phyloP scores from a whole-genome alignment of 2,329 filamentous ascomycete species.

The Phoma sp. region DNA sequence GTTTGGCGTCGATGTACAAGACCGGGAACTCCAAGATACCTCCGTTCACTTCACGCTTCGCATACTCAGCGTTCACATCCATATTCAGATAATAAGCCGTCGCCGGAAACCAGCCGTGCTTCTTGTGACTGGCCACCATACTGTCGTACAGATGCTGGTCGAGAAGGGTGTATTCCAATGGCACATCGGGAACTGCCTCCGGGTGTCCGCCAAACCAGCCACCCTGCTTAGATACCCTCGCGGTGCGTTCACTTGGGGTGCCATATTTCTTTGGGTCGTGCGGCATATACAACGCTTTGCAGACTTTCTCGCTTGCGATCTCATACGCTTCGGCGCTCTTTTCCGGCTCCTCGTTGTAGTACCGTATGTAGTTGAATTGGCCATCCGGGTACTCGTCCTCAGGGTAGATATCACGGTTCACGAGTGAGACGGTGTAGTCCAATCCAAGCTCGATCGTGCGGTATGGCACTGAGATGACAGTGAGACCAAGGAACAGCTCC shows the following conservation, averaged over 20 bases:
- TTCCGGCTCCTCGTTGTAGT: slow-evolving; percentile 36
- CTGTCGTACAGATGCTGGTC: slow-evolving; percentile 38
- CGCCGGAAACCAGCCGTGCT: slow-evolving; percentile 49
- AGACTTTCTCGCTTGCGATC: slow-evolving; percentile 26
- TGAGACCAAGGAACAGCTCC: slow-evolving; percentile 38
- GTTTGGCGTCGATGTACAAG: slow-evolving; percentile 49
- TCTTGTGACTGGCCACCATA: slow-evolving; percentile 46
- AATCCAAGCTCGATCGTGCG: slow-evolving; percentile 51
- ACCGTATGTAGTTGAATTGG: slow-evolving; percentile 45
- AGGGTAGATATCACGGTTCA: slow-evolving; percentile 56
- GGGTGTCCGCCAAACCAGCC: slow-evolving; percentile 42
- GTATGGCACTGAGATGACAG: slow-evolving; percentile 50
- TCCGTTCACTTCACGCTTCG: slow-evolving; percentile 46
- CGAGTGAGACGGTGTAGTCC: slow-evolving; percentile 39
- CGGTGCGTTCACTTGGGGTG: slow-evolving; percentile 29
- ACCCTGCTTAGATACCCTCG: slow-evolving; percentile 26
- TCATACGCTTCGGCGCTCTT: slow-evolving; percentile 29
- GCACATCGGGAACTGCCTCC: slow-evolving; percentile 38
- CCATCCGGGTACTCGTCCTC: slow-evolving; percentile 49
- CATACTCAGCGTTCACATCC: slow-evolving; percentile 51
- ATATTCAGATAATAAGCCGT: slow-evolving; percentile 55
- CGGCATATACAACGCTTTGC: slow-evolving; percentile 32
- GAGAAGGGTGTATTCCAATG: slow-evolving; percentile 32
- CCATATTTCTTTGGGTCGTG: slow-evolving; percentile 30
- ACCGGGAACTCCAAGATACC: slow-evolving; percentile 44